Base-by-base conservation (phyloP, 75 land plant species). In the Isoetes taiwanensis region DNA sequence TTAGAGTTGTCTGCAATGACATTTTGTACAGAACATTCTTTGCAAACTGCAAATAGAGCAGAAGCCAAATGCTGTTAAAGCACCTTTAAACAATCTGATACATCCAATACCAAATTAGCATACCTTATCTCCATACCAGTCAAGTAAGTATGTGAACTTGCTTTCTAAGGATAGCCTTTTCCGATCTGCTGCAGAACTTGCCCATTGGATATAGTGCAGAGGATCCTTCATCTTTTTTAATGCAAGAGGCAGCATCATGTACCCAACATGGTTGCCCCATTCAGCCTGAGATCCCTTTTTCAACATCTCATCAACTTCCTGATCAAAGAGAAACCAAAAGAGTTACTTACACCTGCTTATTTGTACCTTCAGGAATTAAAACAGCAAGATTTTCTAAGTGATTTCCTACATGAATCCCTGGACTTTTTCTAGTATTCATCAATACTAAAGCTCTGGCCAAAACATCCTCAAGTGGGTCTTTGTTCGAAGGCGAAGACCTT, bases 351-450 rank as follows among this genome's bases (percentile, higher is more conserved):
- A n/a, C n/a, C n/a, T n/a, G n/a, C n/a, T n/a, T n/a, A n/a, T n/a
- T n/a, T n/a, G n/a, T n/a, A n/a, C n/a, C n/a, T n/a, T n/a, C n/a
- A n/a, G n/a, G n/a, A n/a, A n/a, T n/a, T n/a, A n/a, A n/a, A n/a
- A n/a, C n/a, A n/a, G n/a, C n/a, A n/a, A n/a, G n/a, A n/a, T n/a
- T n/a, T n/a, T n/a, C n/a, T n/a, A n/a, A n/a, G n/a, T n/a, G n/a
- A n/a, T n/a, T n/a, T n/a, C 61, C 52, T 23, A 83, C 93, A 27
- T 76, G 85, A 5, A 88, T 62, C 9, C 83, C 90, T 48, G 82
- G 63, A 2, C 73, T n/a, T 37, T 66, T 62, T 60, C 93, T 74
- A 5, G 77, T 63, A 58, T 89, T 89, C 24, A 89, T 64, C 27
- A 89, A 34, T 26, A 77, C 35, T 0, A 67, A 30, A 37, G 93